Base-by-base conservation (phyloP, 192 early-diverging fungal species). In the Glomus cerebriforme region DNA sequence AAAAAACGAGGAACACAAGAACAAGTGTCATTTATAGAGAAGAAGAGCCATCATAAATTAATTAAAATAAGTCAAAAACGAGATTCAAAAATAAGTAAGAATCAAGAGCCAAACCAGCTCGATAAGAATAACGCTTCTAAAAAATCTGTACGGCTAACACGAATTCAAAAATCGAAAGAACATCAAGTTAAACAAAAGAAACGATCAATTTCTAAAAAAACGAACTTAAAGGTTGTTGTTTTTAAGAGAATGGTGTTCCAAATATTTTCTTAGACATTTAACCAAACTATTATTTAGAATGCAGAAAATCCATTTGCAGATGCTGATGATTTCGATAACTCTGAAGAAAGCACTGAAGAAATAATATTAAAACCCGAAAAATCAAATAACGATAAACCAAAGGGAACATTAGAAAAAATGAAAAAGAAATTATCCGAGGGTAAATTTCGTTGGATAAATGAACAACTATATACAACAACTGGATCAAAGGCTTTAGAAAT, bases 371-470 rank as follows among this genome's bases (percentile, higher is more conserved):
- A n/a, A 17, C 0, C 49, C 3, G 49, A 54, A 54, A 54, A 54
- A 54, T 22, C 10, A 54, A 54, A 4, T 4, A 54, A 7, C 6
- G 6, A 22, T 17, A 54, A 54, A 49, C 13, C 13, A 49, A 49
- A 49, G 47, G 15, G 15, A 49, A 49, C 0, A 1, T 49, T 24
- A 43, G 35, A 58, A 58, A 58, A 47, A 32, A 49, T 73, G 45
- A 35, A 10, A 58, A 75, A 59, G 31, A 45, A 96, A 78, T 87
- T 97, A 15, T 90, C 90, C 19, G 93, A 92, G 19, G 91, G 92
- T 9, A 88, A 90, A 49, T 95, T 95, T 81, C 87, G 94, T 9
- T 96, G 94, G 93, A 87, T 99, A 81, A 99, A 99, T 84, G 98
- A 99, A 84, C 81, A 93, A 58, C 89, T 99, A 32, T 99, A 99